Evolutionary conservation across 305 asterid species (phyloP).

Genomic region (Fraxinus ornus): DNA sequence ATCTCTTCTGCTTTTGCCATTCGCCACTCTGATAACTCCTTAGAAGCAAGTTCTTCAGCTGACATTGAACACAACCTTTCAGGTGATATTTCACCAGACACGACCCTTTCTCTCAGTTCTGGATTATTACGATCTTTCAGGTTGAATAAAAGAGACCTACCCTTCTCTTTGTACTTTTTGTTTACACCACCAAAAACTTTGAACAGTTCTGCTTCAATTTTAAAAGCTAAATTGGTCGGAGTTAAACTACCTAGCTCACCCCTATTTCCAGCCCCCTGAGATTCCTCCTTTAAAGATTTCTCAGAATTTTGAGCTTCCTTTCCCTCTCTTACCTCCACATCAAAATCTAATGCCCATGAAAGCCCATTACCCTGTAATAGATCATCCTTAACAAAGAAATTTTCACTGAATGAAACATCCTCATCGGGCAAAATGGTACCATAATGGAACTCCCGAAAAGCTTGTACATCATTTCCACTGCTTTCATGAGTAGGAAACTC

Average conservation of each 20-base stretch:
- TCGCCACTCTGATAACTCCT: conserved; percentile 97
- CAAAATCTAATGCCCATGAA: conserved; percentile 92
- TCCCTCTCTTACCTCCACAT: conserved; percentile 47
- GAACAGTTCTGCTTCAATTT: conserved; percentile 78
- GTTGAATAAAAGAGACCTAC: conserved; percentile 67
- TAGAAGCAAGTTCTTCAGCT: conserved; percentile 98
- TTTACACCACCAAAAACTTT: conserved; percentile 83
- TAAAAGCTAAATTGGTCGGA: conserved; percentile 54
- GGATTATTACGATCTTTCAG: conserved; percentile 90
- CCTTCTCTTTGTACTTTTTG: conserved; percentile 95
- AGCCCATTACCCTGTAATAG: conserved; percentile 99
- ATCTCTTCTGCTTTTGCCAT: conserved; percentile 92
- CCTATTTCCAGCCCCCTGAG: conserved; percentile 20
- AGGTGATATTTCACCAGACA: conserved; percentile 84
- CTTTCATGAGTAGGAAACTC: conserved; percentile 41
- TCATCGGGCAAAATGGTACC: conserved; percentile 56
- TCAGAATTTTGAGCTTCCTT: conserved; percentile 44
- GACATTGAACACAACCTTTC: conserved; percentile 90
- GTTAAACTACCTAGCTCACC: conserved; percentile 32
- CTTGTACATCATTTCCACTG: conserved; percentile 36
- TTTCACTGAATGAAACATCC: conserved; percentile 68
- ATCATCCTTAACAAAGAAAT: conserved; percentile 82
- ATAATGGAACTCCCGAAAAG: conserved; percentile 52
- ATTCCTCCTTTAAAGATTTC: conserved; percentile 41
- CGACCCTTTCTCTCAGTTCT: conserved; percentile 82